Evolutionary conservation across 495 filamentous ascomycete species (phyloP).

Genomic region (Collariella sp.): DNA sequence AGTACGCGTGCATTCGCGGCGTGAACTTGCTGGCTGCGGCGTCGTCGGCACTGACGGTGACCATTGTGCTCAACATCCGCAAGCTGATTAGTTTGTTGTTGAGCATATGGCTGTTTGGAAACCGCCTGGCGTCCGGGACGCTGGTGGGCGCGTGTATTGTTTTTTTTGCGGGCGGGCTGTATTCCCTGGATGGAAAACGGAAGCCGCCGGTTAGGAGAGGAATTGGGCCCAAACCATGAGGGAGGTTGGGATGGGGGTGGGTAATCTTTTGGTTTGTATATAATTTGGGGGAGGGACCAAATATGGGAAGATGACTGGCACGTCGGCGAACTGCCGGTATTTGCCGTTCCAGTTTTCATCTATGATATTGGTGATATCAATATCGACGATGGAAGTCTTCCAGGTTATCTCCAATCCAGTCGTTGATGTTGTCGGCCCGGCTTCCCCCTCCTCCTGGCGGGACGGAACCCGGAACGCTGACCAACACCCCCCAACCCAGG

Average conservation of each 20-base stretch:
- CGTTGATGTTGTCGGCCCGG: no score
- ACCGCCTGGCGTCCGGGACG: constrained; percentile 63
- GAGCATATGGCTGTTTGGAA: constrained; percentile 91
- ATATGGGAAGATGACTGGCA: background rate
- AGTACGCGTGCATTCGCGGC: constrained; percentile 89
- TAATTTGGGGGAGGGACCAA: background rate
- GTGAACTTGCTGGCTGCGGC: constrained; percentile 83
- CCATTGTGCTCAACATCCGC: constrained; percentile 88
- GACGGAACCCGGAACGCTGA: background rate
- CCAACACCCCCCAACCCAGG: background rate
- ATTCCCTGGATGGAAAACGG: constrained; percentile 62
- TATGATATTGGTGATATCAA: no score
- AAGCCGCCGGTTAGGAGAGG: constrained; percentile 21
- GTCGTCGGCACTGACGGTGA: constrained; percentile 86
- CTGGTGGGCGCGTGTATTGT: constrained; percentile 74
- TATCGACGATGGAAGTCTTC: no score
- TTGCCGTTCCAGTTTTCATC: no score
- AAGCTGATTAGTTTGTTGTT: constrained; percentile 87
- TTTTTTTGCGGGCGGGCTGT: constrained; percentile 79
- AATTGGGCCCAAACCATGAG: constrained; percentile 17
- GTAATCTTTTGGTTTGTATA: constrained; percentile 1
- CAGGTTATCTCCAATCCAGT: no score
- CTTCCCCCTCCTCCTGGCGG: background rate
- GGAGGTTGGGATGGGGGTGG: background rate
- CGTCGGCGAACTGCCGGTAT: no score